A percentile compares a stretch with the other conserved stretches of the same genome.
Evolutionary conservation across 2,329 filamentous ascomycete species (phyloP).

Genomic region (Trichothecium sympodiale): DNA sequence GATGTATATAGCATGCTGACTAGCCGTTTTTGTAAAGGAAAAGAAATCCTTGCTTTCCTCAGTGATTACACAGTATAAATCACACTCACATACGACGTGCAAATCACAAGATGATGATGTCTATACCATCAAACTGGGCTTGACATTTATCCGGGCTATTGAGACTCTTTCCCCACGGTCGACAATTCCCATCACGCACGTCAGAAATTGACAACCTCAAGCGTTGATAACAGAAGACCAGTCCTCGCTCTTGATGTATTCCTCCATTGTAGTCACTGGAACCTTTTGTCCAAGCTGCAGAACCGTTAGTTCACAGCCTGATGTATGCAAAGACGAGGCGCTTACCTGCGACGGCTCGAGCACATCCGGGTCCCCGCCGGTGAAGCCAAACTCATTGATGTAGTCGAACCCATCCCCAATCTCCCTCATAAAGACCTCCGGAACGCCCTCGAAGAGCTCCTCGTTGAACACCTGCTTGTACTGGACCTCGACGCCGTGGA

Average conservation of each 20-base stretch:
- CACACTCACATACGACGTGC: too few relatives aligned
- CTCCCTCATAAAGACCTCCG: neutral
- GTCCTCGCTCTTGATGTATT: neutral
- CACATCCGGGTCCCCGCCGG: neutral
- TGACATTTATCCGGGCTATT: too few relatives aligned
- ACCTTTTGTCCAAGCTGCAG: neutral
- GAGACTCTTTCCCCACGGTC: too few relatives aligned
- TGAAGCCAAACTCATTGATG: neutral
- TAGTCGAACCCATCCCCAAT: neutral
- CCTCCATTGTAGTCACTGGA: neutral
- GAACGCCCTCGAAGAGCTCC: neutral
- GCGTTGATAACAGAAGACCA: neutral
- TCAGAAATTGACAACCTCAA: too few relatives aligned
- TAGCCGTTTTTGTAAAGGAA: neutral
- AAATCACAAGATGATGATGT: too few relatives aligned
- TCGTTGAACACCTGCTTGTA: neutral
- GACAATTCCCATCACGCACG: too few relatives aligned
- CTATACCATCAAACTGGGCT: too few relatives aligned
- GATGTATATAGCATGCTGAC: slow-evolving; percentile 3
- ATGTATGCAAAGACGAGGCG: too few relatives aligned
- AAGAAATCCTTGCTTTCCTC: neutral
- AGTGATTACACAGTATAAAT: too few relatives aligned
- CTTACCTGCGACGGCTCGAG: neutral
- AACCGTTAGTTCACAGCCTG: too few relatives aligned
- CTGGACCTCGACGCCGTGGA: neutral